Percentiles rank a stretch among this genome's conserved stretches.
These are phyloP conservation scores for Nectriaceae sp. DNA, from an alignment of 2,329 filamentous ascomycete genomes.

Conservation along the genomic window DNA sequence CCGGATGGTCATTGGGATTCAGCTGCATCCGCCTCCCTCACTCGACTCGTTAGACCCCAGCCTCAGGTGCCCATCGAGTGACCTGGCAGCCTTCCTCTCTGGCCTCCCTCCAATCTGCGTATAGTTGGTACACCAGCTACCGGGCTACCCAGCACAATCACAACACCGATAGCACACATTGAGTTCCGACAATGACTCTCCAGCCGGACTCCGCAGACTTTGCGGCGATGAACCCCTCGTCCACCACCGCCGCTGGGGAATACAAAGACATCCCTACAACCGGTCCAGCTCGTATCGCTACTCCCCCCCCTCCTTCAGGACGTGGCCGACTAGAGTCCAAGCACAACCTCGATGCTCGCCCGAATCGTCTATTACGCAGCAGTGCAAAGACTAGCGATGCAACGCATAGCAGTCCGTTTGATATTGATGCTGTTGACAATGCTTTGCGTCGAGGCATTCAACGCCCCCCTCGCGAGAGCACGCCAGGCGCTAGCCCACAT, in stretches of 20 bases:
- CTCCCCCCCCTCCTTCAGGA: slow-evolving; percentile 48
- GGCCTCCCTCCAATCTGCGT: slow-evolving; percentile 8
- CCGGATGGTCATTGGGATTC: slow-evolving; percentile 26
- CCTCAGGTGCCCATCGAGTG: neutral
- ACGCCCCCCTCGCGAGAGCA: slow-evolving; percentile 52
- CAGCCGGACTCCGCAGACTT: slow-evolving; percentile 31
- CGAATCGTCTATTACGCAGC: slow-evolving; percentile 37
- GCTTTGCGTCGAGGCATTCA: slow-evolving; percentile 55
- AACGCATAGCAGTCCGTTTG: slow-evolving; percentile 41
- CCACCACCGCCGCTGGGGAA: slow-evolving; percentile 31
- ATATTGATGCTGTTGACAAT: slow-evolving; percentile 52
- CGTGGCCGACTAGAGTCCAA: slow-evolving; percentile 45
- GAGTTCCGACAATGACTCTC: slow-evolving; percentile 37
- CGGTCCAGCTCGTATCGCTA: slow-evolving; percentile 41
- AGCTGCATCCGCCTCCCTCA: slow-evolving; percentile 13
- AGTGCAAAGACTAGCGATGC: slow-evolving; percentile 38
- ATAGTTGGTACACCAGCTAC: slow-evolving; percentile 8
- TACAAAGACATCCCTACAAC: slow-evolving; percentile 32
- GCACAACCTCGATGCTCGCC: slow-evolving; percentile 37
- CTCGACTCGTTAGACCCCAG: neutral
- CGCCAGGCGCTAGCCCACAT: slow-evolving; percentile 55
- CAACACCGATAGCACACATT: too few species aligned
- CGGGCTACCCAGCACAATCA: too few species aligned
- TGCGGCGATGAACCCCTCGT: slow-evolving; percentile 33
- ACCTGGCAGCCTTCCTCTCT: neutral